A percentile compares a stretch with the other conserved stretches of the same genome.
phyloP scores from a whole-genome alignment of 805 yeast genomes.

The Zygosaccharomyces gambellarensis region DNA sequence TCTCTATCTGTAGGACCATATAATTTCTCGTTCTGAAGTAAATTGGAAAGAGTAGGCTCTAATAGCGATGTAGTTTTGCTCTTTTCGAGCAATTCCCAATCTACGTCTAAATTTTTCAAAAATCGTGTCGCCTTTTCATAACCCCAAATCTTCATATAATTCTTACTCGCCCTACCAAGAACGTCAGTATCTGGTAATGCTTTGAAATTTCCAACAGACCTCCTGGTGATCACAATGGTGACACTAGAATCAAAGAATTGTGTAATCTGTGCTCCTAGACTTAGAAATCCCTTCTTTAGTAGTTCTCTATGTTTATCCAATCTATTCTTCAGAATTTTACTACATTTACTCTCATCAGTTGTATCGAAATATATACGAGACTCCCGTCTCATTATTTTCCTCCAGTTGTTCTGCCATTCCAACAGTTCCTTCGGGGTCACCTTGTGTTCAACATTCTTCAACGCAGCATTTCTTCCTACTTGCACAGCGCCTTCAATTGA shows the following conservation, averaged over 20 bases:
- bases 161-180: slow-evolving; percentile 53
- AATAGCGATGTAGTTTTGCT: slow-evolving; percentile 23
- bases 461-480: slow-evolving; percentile 18
- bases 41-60: slow-evolving; percentile 46
- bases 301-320: slow-evolving; percentile 29
- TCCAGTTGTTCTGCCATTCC: slow-evolving; percentile 65
- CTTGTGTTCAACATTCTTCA: slow-evolving; percentile 20
- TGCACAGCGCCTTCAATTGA: slow-evolving; percentile 36
- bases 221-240: slow-evolving; percentile 74
- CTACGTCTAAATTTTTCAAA: slow-evolving; percentile 56
- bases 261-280: slow-evolving; percentile 53
- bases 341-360: slow-evolving; percentile 32
- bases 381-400: slow-evolving; percentile 48
- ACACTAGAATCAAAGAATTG: slow-evolving; percentile 55
- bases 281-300: slow-evolving; percentile 31
- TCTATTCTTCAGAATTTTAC: slow-evolving; percentile 18
- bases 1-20: slow-evolving; percentile 88
- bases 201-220: slow-evolving; percentile 41
- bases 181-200: slow-evolving; percentile 54
- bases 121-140: slow-evolving; percentile 81
- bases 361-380: slow-evolving; percentile 60
- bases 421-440: slow-evolving; percentile 38
- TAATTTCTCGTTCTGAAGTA: slow-evolving; percentile 77
- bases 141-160: slow-evolving; percentile 78
- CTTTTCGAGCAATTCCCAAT: slow-evolving; percentile 28